phyloP scores from a whole-genome alignment of 1,139 yeast species.

The Nadsonia starkeyi-henricii region DNA sequence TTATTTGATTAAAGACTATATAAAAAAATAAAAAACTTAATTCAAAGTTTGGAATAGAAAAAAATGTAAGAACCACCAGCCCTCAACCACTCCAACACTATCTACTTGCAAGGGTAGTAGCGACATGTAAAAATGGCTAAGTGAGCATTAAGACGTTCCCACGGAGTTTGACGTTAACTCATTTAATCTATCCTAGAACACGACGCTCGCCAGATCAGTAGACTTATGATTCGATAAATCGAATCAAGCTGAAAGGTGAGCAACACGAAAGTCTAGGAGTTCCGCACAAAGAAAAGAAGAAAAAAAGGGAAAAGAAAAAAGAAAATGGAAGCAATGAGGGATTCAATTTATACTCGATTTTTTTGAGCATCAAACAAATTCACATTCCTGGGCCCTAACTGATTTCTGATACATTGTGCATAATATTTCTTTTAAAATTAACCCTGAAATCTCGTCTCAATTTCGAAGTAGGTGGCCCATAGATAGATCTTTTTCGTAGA shows the following conservation, averaged over 20 bases:
- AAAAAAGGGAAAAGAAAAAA: constrained; percentile 11
- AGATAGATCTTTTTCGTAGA: too few species aligned
- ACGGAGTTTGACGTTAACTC: constrained; percentile 21
- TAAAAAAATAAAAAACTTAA: too few species aligned
- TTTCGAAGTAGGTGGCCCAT: too few species aligned
- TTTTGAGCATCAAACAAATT: too few species aligned
- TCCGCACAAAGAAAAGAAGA: constrained; percentile 41
- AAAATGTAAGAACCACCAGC: constrained; percentile 52
- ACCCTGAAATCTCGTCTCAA: too few species aligned
- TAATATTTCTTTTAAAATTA: too few species aligned
- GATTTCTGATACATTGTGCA: too few species aligned
- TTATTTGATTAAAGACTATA: too few species aligned
- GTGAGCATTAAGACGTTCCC: constrained; percentile 49
- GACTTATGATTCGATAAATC: constrained; percentile 5
- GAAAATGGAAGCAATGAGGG: constrained; percentile 2
- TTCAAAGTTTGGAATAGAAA: constrained; percentile 3
- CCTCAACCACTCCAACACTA: constrained; percentile 31
- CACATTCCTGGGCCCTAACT: too few species aligned
- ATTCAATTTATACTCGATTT: constrained; percentile 2
- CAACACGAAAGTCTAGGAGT: constrained; percentile 61
- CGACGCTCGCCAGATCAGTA: constrained; percentile 40
- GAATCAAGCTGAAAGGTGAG: constrained; percentile 29
- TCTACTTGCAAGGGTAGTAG: constrained; percentile 25
- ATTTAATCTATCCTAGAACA: constrained; percentile 49
- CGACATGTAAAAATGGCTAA: constrained; percentile 21